Evolutionary conservation across 2,329 filamentous ascomycete genomes (phyloP), one percentile per base, ranked within the genome.

Genomic region (Diplodia mutila): DNA sequence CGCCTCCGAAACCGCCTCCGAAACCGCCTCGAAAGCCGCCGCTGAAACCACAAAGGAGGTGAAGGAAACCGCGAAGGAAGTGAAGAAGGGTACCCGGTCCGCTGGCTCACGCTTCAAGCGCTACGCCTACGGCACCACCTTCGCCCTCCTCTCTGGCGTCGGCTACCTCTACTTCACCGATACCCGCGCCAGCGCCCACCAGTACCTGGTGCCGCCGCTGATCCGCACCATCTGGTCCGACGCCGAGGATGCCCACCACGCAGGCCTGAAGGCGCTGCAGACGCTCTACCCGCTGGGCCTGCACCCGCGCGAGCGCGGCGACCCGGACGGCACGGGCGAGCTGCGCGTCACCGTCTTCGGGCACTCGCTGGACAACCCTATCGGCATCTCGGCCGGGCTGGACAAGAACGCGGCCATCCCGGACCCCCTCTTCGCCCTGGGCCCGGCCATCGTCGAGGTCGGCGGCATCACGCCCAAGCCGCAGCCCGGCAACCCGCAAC

Each of bases 341-440:
- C 75, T 90, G 59, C 79, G 80, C 57, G 84, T 87, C 9, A 83
- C 88, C 63, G 89, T 98, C 23, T 97, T 97, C 76, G 93, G 91
- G 42, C 87, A 90, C 69, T 85, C 82, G 4, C 81, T 99, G 55
- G 84, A 87, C 73, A 98, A 97, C 80, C 95, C 95, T 1, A 89
- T 99, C 73, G 95, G 91, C 67, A 97, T 96, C 70, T 96, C 93
- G n/a, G 95, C 93, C 5, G 95, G 95, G 11, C 88, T 99, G 52
- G 95, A 98, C 83, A 98, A 99, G 84, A 87, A 97, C 75, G 95
- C 90, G 65, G 92, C 97, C 70, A 90, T 98, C 65, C 91, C 94
- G 1, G 91, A 94, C 73, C 86, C 90, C 16, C 84, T 99, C 42
- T 91, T 98, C 76, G 92, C 89, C 8, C 82, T 97, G 3, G 95